These are phyloP conservation scores for Dactylonectria macrodidyma DNA, from an alignment of 2,329 filamentous ascomycete genomes.

Conservation along the genomic window DNA sequence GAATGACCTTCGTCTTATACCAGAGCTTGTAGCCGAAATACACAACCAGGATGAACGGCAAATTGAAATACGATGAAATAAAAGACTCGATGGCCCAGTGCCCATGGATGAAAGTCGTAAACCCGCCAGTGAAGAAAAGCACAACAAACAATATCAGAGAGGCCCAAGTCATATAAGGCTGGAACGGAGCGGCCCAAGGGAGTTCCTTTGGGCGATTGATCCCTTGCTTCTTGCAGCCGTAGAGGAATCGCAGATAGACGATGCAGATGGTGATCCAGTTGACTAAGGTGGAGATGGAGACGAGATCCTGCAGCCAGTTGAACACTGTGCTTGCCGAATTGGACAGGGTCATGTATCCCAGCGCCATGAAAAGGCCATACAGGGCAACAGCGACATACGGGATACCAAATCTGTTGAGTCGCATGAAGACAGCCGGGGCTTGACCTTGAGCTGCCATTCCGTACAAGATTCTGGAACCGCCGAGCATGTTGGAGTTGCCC, in stretches of 20 bases:
- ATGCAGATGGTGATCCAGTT: conserved; percentile 15
- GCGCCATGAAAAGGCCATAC: conserved; percentile 1
- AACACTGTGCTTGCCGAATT: conserved; percentile 7
- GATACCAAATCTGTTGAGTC: conserved; percentile 12
- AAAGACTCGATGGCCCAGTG: conserved; percentile 1
- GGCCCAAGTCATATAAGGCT: conserved; percentile 4
- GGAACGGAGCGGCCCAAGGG: conserved; percentile 1
- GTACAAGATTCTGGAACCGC: conserved; percentile 16
- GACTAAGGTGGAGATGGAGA: conserved; percentile 4
- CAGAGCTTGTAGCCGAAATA: conserved; percentile 3
- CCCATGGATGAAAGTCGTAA: not conserved
- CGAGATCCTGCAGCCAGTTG: conserved; percentile 12
- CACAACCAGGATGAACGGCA: not conserved
- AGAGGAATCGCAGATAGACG: conserved; percentile 10
- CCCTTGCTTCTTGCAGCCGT: conserved; percentile 1
- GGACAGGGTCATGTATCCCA: conserved; percentile 8
- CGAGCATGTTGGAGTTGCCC: conserved; percentile 17
- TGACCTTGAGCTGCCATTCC: conserved; percentile 15
- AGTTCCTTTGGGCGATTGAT: conserved; percentile 1
- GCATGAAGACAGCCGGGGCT: conserved; percentile 5
- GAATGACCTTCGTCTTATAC: conserved; percentile 1
- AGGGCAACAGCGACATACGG: conserved; percentile 9
- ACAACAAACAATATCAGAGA: conserved; percentile 1
- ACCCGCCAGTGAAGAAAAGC: not conserved
- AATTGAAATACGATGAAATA: not conserved